phyloP scores from a whole-genome alignment of 2,329 filamentous ascomycete species.

The Ceratocystis colombiana region DNA sequence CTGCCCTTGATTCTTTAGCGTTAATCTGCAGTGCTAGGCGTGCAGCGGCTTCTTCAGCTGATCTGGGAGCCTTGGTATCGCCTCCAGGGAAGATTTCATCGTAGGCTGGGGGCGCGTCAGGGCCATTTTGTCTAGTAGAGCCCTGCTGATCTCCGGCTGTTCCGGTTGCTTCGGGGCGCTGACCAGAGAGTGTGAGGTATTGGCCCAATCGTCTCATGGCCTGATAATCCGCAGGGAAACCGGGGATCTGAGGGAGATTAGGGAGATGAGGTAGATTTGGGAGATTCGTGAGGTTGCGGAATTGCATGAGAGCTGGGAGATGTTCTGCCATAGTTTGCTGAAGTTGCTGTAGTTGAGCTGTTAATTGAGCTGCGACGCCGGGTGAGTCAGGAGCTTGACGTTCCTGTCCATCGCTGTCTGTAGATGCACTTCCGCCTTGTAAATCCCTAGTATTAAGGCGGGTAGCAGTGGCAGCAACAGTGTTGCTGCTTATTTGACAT shows the following conservation, averaged over 20 bases:
- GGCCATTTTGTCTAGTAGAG: neutral
- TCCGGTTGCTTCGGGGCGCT: conserved; percentile 41
- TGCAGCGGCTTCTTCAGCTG: conserved; percentile 47
- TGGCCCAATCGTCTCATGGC: conserved; percentile 63
- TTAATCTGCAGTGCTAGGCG: conserved; percentile 22
- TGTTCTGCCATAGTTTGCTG: conserved; percentile 60
- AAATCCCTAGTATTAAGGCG: conserved; percentile 14
- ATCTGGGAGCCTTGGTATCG: conserved; percentile 37
- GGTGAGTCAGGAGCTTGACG: conserved; percentile 32
- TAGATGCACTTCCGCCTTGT: conserved; percentile 13
- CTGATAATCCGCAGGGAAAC: conserved; percentile 61
- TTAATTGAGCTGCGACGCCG: conserved; percentile 63
- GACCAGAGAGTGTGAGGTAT: conserved; percentile 51
- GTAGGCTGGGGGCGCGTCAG: conserved; percentile 58
- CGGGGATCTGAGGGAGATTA: conserved; percentile 45
- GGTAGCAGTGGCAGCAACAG: neutral
- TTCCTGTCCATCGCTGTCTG: conserved; percentile 12
- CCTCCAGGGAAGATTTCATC: conserved; percentile 63
- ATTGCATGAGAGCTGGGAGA: conserved; percentile 41
- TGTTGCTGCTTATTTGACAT: neutral
- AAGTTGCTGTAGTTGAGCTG: conserved; percentile 64
- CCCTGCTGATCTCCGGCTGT: conserved; percentile 28
- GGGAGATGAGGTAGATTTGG: conserved; percentile 48
- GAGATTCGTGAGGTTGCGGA: conserved; percentile 42
- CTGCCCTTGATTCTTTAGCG: conserved; percentile 29